phyloP scores from a whole-genome alignment of 768 basidiomycete species.

The Russula sp. region DNA sequence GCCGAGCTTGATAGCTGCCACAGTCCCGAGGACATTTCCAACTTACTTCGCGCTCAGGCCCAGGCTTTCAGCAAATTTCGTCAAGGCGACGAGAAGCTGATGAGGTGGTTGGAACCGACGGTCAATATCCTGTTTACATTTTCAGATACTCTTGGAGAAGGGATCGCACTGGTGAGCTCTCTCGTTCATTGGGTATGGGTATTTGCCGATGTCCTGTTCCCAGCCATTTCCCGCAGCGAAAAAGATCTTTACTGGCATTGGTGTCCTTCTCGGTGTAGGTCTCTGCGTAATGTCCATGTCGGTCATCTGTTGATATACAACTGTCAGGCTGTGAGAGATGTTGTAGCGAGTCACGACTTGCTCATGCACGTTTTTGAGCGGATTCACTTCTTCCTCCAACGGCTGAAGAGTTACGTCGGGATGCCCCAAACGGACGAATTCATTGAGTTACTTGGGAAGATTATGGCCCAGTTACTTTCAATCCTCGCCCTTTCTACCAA shows the following conservation, averaged over 20 bases:
- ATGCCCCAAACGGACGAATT: neutral
- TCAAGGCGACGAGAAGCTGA: neutral
- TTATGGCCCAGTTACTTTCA: neutral
- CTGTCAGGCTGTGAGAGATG: neutral
- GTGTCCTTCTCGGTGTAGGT: no score
- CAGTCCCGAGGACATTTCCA: no score
- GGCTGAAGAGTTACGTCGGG: neutral
- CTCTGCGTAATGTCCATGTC: neutral
- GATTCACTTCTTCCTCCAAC: neutral
- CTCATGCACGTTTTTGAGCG: neutral
- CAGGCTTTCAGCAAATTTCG: neutral
- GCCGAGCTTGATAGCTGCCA: no score
- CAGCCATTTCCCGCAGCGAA: neutral
- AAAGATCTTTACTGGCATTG: no score
- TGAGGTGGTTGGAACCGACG: no score
- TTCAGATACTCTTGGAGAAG: no score
- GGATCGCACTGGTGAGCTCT: no score
- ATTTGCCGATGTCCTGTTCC: neutral
- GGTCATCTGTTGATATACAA: no score
- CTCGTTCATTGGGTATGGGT: no score
- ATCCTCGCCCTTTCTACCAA: conserved; percentile 1
- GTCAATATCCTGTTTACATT: no score
- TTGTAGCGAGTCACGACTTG: neutral
- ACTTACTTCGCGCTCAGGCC: no score
- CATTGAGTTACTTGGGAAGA: neutral